Percentiles rank a stretch among this genome's conserved stretches.
Conservation (phyloP, 2,329 filamentous ascomycete genomes). For the Arthrobotrys entomopaga region DNA sequence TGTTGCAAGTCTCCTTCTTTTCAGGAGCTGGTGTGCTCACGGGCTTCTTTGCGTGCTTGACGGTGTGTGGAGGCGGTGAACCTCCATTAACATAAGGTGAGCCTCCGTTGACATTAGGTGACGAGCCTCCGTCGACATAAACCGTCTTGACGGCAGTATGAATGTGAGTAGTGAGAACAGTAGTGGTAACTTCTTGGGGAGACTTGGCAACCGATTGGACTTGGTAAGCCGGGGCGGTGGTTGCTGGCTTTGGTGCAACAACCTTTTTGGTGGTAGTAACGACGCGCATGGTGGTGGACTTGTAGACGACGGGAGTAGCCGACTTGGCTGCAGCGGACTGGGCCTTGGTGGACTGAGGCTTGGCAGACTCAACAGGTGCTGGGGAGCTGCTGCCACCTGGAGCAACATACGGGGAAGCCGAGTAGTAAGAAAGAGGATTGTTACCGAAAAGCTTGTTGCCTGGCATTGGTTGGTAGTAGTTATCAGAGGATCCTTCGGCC, state of each 20-base stretch:
- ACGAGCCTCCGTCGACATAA: slow-evolving; percentile 1
- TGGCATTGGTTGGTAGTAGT: slow-evolving; percentile 27
- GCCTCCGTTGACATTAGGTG: slow-evolving; percentile 12
- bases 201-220: slow-evolving; percentile 5
- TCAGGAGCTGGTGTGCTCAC: neutral
- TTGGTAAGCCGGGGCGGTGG: slow-evolving; percentile 1
- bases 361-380: neutral
- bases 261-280: no score
- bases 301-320: slow-evolving; percentile 1
- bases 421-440: slow-evolving; percentile 46
- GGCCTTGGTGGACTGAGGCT: slow-evolving; percentile 17
- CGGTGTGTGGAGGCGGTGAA: neutral
- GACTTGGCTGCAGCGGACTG: slow-evolving; percentile 1
- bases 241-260: slow-evolving; percentile 5
- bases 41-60: neutral
- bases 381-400: slow-evolving; percentile 21
- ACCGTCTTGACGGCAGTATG: slow-evolving; percentile 31
- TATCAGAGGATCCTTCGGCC: slow-evolving; percentile 32
- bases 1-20: slow-evolving; percentile 31
- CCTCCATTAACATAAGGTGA: no score
- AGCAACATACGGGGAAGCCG: slow-evolving; percentile 25
- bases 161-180: slow-evolving; percentile 10
- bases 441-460: slow-evolving; percentile 50
- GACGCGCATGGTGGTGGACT: slow-evolving; percentile 18
- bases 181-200: slow-evolving; percentile 4